Conservation (phyloP, 1,139 yeast genomes). For the Torulaspora pretoriensis region DNA sequence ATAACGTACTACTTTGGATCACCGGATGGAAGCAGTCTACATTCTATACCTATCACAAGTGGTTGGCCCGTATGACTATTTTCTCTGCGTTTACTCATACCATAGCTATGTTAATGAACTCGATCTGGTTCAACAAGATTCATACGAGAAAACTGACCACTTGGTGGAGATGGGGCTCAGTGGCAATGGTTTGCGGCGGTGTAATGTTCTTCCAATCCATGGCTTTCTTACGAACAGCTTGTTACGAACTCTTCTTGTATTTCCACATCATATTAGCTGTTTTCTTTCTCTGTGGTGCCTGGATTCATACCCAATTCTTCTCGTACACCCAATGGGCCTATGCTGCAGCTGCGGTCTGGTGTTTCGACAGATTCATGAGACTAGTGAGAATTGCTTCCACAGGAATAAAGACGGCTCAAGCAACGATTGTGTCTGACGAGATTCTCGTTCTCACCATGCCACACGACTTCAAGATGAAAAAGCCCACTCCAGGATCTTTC, state of each 20-base stretch:
- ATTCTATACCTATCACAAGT: slow-evolving; percentile 61
- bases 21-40: slow-evolving; percentile 66
- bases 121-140: slow-evolving; percentile 39
- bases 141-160: slow-evolving; percentile 39
- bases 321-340: slow-evolving; percentile 44
- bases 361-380: slow-evolving; percentile 54
- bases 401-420: slow-evolving; percentile 49
- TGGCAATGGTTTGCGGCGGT: slow-evolving; percentile 42
- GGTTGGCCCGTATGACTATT: slow-evolving; percentile 48
- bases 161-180: slow-evolving; percentile 50
- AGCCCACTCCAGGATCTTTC: slow-evolving; percentile 61
- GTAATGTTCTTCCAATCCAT: slow-evolving; percentile 47
- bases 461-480: slow-evolving; percentile 34
- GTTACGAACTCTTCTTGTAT: slow-evolving; percentile 59
- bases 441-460: slow-evolving; percentile 42
- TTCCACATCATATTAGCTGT: slow-evolving; percentile 55
- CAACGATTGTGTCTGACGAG: slow-evolving; percentile 47
- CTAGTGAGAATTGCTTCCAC: slow-evolving; percentile 44
- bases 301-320: slow-evolving; percentile 48
- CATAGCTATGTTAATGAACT: slow-evolving; percentile 28
- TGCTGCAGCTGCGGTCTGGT: slow-evolving; percentile 60
- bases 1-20: slow-evolving; percentile 57
- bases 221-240: slow-evolving; percentile 45
- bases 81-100: slow-evolving; percentile 28
- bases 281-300: slow-evolving; percentile 52